Percentiles rank a stretch among this genome's conserved stretches.
These are phyloP conservation scores for Aureobasidium musti DNA, from an alignment of 2,329 filamentous ascomycete species.

Conservation along the genomic window DNA sequence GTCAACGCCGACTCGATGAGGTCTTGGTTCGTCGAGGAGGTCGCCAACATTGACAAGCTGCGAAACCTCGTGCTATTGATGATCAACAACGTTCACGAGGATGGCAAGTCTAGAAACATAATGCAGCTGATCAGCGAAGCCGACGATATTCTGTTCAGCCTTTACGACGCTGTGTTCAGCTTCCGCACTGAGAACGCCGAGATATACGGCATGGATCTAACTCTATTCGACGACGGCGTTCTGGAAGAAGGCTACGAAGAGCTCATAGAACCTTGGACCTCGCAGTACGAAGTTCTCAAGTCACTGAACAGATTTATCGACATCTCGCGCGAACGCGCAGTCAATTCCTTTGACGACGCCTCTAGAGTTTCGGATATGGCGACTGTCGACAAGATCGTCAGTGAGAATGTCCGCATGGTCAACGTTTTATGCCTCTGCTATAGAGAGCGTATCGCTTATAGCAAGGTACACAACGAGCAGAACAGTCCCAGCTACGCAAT, in stretches of 20 bases:
- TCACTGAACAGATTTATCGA: slow-evolving; percentile 44
- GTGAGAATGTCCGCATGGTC: slow-evolving; percentile 57
- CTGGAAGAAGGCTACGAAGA: slow-evolving; percentile 56
- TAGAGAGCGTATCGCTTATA: slow-evolving; percentile 62
- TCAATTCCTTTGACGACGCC: slow-evolving; percentile 37
- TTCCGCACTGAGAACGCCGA: slow-evolving; percentile 71
- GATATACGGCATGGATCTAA: slow-evolving; percentile 71
- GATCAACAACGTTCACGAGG: slow-evolving; percentile 67
- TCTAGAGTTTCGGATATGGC: slow-evolving; percentile 40
- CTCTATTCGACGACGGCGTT: slow-evolving; percentile 57
- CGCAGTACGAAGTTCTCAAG: slow-evolving; percentile 54
- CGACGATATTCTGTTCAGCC: slow-evolving; percentile 68
- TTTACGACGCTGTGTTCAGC: slow-evolving; percentile 63
- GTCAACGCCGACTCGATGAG: slow-evolving; percentile 26
- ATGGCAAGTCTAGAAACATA: slow-evolving; percentile 60
- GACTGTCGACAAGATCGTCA: slow-evolving; percentile 52
- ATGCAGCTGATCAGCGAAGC: slow-evolving; percentile 62
- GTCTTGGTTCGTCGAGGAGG: slow-evolving; percentile 34
- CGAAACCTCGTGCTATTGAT: slow-evolving; percentile 22
- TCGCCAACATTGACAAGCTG: slow-evolving; percentile 54
- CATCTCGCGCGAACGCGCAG: slow-evolving; percentile 46
- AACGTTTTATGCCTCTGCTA: slow-evolving; percentile 60
- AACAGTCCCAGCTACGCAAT: slow-evolving; percentile 53
- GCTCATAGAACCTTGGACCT: slow-evolving; percentile 85
- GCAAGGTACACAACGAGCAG: slow-evolving; percentile 54